Evolutionary conservation across 2,329 filamentous ascomycete genomes (phyloP).

Genomic region (Exophiala aquamarina): DNA sequence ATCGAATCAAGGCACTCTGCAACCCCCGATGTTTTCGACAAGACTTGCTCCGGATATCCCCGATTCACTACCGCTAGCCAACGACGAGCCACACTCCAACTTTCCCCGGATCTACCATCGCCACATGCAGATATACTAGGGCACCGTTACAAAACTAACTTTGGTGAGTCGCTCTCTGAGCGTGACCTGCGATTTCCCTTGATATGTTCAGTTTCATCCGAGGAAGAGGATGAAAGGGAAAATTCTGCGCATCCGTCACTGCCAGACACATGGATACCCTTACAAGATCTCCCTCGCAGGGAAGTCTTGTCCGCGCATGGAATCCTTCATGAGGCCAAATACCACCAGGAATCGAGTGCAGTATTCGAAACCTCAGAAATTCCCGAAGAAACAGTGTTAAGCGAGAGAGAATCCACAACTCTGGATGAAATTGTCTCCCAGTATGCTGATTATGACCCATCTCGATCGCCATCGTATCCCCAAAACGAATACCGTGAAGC

Average conservation of each 20-base stretch:
- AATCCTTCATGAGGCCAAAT: constrained; percentile 14
- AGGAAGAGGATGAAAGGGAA: constrained; percentile 7
- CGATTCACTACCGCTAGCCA: background rate
- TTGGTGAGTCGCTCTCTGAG: too few species aligned
- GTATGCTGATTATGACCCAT: constrained; percentile 9
- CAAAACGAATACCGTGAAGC: too few species aligned
- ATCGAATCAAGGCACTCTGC: background rate
- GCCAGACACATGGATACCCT: constrained; percentile 7
- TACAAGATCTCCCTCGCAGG: constrained; percentile 8
- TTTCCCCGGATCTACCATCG: constrained; percentile 19
- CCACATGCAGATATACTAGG: constrained; percentile 19
- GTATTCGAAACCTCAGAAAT: constrained; percentile 16
- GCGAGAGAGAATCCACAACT: constrained; percentile 9
- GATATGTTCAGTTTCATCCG: constrained; percentile 1
- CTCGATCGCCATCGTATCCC: background rate
- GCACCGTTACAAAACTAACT: constrained; percentile 1
- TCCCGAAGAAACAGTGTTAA: background rate
- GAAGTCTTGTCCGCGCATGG: constrained; percentile 16
- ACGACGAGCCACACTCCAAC: constrained; percentile 9
- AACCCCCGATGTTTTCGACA: constrained; percentile 2
- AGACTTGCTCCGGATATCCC: constrained; percentile 6
- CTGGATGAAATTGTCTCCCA: constrained; percentile 22
- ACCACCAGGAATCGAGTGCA: constrained; percentile 22
- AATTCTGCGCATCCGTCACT: background rate
- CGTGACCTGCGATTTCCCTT: background rate